Conservation (phyloP, 192 early-diverging fungal species). For the Entomortierella chlamydospora region DNA sequence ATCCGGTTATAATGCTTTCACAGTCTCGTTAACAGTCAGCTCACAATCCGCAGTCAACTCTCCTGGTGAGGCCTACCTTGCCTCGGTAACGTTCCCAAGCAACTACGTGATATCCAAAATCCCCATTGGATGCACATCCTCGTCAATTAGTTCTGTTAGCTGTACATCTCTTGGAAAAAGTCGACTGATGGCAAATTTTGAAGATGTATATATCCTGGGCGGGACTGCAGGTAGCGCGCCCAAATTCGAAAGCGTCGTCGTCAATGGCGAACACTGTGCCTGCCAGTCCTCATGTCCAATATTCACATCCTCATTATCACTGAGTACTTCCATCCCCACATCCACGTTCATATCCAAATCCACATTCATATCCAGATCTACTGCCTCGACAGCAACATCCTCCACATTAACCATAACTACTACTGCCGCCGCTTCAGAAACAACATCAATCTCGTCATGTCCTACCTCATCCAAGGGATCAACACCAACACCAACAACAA, state of each 20-base stretch:
- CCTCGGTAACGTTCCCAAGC: slow-evolving; percentile 8
- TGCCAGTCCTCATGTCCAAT: not conserved
- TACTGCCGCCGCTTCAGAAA: not conserved
- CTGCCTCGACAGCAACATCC: not conserved
- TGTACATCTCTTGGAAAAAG: slow-evolving; percentile 7
- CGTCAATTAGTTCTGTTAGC: slow-evolving; percentile 5
- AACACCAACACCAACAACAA: no score
- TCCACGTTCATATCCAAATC: not conserved
- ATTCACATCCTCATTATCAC: not conserved
- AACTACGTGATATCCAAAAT: slow-evolving; percentile 29
- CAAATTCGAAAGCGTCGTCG: slow-evolving; percentile 3
- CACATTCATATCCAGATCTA: not conserved
- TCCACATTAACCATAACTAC: not conserved
- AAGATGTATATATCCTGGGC: not conserved
- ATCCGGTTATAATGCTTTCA: slow-evolving; percentile 1
- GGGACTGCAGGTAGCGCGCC: not conserved
- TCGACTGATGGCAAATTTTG: slow-evolving; percentile 11
- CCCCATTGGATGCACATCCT: slow-evolving; percentile 8
- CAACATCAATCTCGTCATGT: not conserved
- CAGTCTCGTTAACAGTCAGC: slow-evolving; percentile 9
- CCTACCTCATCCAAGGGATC: no score
- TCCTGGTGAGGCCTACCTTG: slow-evolving; percentile 2
- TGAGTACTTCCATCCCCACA: not conserved
- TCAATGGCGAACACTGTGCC: slow-evolving; percentile 20
- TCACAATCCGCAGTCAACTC: slow-evolving; percentile 23